A percentile compares a stretch with the other conserved stretches of the same genome.
These are phyloP conservation scores for Alternaria arbusti DNA, from an alignment of 2,329 filamentous ascomycete genomes.

Conservation along the genomic window DNA sequence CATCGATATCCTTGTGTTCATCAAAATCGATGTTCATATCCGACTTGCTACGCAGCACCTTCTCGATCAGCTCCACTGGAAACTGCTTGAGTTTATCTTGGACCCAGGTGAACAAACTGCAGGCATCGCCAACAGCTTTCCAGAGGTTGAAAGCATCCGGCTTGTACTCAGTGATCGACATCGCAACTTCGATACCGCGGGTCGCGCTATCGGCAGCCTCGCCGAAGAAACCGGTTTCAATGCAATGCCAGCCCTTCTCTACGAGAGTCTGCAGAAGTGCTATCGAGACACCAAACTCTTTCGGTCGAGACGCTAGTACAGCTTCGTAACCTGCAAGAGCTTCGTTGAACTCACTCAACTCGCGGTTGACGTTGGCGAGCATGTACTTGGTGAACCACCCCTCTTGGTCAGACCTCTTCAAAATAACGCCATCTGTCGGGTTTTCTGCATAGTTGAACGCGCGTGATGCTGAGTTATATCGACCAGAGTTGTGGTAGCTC, in stretches of 20 bases:
- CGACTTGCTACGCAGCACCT: constrained; percentile 62
- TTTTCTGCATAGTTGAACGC: constrained; percentile 85
- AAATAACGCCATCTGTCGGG: constrained; percentile 67
- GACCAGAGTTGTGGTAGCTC: constrained; percentile 91
- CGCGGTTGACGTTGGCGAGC: constrained; percentile 91
- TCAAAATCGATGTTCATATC: constrained; percentile 61
- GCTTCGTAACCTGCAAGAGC: constrained; percentile 78
- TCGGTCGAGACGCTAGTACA: constrained; percentile 71
- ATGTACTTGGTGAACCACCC: constrained; percentile 97
- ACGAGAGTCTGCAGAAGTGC: constrained; percentile 87
- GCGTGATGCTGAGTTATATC: constrained; percentile 92
- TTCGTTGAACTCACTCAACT: constrained; percentile 87
- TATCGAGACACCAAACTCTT: constrained; percentile 85
- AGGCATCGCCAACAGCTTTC: constrained; percentile 91
- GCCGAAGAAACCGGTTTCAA: constrained; percentile 86
- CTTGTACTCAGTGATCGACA: constrained; percentile 65
- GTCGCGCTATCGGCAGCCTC: constrained; percentile 75
- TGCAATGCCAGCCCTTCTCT: constrained; percentile 76
- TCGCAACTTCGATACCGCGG: constrained; percentile 72
- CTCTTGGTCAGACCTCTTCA: constrained; percentile 65
- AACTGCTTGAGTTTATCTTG: constrained; percentile 71
- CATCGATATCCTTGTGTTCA: constrained; percentile 73
- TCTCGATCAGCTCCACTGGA: constrained; percentile 63
- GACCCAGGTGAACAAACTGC: constrained; percentile 80
- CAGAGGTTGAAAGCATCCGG: constrained; percentile 88